Percentiles rank a stretch among this genome's conserved stretches.
Conservation (phyloP, 192 early-diverging fungal genomes). For the Umbelopsis sp. region DNA sequence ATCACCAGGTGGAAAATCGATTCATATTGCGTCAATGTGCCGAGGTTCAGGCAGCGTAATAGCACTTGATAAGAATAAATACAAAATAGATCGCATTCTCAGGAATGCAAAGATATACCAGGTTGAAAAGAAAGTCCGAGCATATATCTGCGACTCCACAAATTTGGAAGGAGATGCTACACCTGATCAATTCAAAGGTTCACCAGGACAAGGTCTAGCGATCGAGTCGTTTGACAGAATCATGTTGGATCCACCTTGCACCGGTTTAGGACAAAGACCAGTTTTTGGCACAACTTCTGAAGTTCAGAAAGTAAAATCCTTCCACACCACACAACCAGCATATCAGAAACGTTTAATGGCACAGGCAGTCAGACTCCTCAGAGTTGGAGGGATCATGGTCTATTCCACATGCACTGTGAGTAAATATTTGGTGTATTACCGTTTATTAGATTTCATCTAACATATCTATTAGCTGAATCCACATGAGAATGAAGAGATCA, state of each 20-base stretch:
- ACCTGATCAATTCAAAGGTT: slow-evolving; percentile 8
- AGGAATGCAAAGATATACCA: slow-evolving; percentile 7
- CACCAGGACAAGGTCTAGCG: slow-evolving; percentile 15
- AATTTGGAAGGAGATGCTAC: not conserved
- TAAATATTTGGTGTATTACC: not conserved
- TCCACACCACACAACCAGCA: slow-evolving; percentile 1
- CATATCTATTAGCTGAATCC: slow-evolving; percentile 14
- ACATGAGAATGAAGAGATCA: slow-evolving; percentile 19
- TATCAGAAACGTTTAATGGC: slow-evolving; percentile 19
- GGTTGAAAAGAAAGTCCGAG: not conserved
- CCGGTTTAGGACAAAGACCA: not conserved
- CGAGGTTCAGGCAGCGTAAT: slow-evolving; percentile 9
- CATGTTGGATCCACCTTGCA: slow-evolving; percentile 29
- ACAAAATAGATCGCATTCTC: slow-evolving; percentile 21
- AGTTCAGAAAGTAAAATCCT: slow-evolving; percentile 2
- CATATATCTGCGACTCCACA: not conserved
- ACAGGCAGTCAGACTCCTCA: slow-evolving; percentile 18
- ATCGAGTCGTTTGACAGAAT: slow-evolving; percentile 12
- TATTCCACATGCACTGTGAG: slow-evolving; percentile 28
- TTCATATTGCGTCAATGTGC: slow-evolving; percentile 22
- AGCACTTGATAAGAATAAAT: slow-evolving; percentile 15
- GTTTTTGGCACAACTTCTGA: not conserved
- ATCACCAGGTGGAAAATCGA: slow-evolving; percentile 27
- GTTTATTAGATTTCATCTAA: not conserved
- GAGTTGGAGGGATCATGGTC: slow-evolving; percentile 9